Percentiles rank a stretch among this genome's conserved stretches.
These are phyloP conservation scores for Claviceps fusiformis DNA, from an alignment of 2,329 filamentous ascomycete species.

Conservation along the genomic window DNA sequence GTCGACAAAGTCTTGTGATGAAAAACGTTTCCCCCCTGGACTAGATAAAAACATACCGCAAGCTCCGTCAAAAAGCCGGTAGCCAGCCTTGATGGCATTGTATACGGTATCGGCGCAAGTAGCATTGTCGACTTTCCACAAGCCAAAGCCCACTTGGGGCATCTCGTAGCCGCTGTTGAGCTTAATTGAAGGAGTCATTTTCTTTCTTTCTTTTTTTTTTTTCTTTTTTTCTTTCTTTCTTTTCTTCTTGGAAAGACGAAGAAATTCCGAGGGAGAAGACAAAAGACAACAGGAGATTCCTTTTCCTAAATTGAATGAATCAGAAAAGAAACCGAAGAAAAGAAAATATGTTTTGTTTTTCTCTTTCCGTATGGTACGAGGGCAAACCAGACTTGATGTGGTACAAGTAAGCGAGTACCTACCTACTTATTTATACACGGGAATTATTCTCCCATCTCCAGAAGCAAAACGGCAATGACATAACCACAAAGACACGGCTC, in stretches of 20 bases:
- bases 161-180: constrained; percentile 54
- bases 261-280: neutral
- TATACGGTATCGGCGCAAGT: constrained; percentile 65
- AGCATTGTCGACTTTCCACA: constrained; percentile 73
- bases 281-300: neutral
- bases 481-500: neutral
- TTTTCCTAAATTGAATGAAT: too few species aligned
- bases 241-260: neutral
- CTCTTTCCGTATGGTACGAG: neutral
- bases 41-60: constrained; percentile 16
- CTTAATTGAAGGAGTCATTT: constrained; percentile 34
- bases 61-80: constrained; percentile 47
- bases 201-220: neutral
- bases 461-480: neutral
- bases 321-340: neutral
- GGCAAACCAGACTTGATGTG: neutral
- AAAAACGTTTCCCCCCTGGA: neutral
- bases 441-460: neutral
- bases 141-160: constrained; percentile 63
- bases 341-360: neutral
- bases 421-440: neutral
- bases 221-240: too few species aligned
- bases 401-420: neutral
- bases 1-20: neutral
- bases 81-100: constrained; percentile 54